A percentile compares a stretch with the other conserved stretches of the same genome.
phyloP scores from a whole-genome alignment of 169 alveolate species.

The Plasmodium gonderi region DNA sequence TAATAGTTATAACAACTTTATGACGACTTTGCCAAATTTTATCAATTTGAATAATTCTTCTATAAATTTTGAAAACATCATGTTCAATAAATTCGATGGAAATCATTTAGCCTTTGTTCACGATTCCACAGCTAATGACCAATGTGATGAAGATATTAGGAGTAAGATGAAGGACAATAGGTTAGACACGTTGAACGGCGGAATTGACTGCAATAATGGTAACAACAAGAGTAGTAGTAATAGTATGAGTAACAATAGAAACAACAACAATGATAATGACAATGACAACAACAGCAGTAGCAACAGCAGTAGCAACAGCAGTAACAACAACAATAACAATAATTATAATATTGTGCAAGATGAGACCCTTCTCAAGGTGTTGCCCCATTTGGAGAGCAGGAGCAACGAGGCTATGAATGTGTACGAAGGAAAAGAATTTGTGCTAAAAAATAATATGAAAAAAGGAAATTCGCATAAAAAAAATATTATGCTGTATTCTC shows the following conservation, averaged over 20 bases:
- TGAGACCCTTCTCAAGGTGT: not conserved
- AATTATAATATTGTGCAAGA: not conserved
- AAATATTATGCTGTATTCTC: slow-evolving; percentile 8
- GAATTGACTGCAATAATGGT: too few species aligned
- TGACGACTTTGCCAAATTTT: not conserved
- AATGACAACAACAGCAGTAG: too few species aligned
- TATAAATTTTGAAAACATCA: not conserved
- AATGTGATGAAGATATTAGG: not conserved
- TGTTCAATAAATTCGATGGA: not conserved
- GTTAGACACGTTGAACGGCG: too few species aligned
- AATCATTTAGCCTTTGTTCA: not conserved
- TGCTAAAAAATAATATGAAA: not conserved
- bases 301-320: too few species aligned
- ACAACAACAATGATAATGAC: too few species aligned
- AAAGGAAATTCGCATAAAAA: slow-evolving; percentile 5
- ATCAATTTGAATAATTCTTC: not conserved
- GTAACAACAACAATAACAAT: not conserved
- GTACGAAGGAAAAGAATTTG: not conserved
- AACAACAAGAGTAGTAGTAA: too few species aligned
- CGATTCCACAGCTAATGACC: not conserved
- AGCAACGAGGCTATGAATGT: not conserved
- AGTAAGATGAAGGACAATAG: not conserved
- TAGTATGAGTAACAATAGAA: too few species aligned
- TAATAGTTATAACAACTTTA: not conserved
- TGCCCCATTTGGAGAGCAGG: not conserved